Percentiles rank a stretch among this genome's conserved stretches.
phyloP scores from a whole-genome alignment of 2,329 filamentous ascomycete genomes.

The Myriosclerotinia scirpicola region DNA sequence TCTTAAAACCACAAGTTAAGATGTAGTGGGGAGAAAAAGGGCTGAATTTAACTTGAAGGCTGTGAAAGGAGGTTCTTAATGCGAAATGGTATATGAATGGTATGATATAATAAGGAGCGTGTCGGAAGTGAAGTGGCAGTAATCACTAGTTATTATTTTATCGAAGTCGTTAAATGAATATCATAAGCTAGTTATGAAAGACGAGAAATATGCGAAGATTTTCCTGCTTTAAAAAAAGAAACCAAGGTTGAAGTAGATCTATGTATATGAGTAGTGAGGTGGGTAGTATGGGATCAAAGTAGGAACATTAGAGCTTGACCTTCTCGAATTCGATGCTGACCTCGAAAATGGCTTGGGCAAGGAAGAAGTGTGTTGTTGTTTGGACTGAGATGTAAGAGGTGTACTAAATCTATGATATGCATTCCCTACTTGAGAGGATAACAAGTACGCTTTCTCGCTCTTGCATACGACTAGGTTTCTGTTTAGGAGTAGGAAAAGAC shows the following conservation, averaged over 20 bases:
- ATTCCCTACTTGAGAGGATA: slow-evolving; percentile 21
- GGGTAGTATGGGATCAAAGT: slow-evolving; percentile 2
- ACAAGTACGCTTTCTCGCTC: slow-evolving; percentile 15
- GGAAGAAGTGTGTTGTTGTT: slow-evolving; percentile 17
- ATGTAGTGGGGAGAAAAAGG: slow-evolving; percentile 2
- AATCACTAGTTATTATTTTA: slow-evolving; percentile 9
- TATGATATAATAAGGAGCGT: slow-evolving; percentile 11
- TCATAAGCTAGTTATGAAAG: slow-evolving; percentile 12
- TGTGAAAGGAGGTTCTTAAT: background rate
- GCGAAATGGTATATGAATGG: slow-evolving; percentile 7
- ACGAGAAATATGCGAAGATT: background rate
- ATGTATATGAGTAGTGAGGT: background rate
- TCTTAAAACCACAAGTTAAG: slow-evolving; percentile 13
- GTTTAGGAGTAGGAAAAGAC: slow-evolving; percentile 3
- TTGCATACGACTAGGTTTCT: slow-evolving; percentile 16
- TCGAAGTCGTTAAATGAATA: slow-evolving; percentile 3
- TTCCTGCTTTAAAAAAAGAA: slow-evolving; percentile 14
- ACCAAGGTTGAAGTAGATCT: background rate
- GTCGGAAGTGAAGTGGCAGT: slow-evolving; percentile 9
- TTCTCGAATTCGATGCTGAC: slow-evolving; percentile 14
- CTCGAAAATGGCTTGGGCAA: slow-evolving; percentile 1
- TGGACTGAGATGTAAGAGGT: slow-evolving; percentile 15
- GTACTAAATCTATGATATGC: slow-evolving; percentile 24
- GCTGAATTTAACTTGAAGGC: slow-evolving; percentile 9
- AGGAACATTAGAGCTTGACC: slow-evolving; percentile 15